Evolutionary conservation across 2,329 filamentous ascomycete species (phyloP), one percentile per base, ranked within the genome.

Genomic region (Cryphonectria carpinicola): DNA sequence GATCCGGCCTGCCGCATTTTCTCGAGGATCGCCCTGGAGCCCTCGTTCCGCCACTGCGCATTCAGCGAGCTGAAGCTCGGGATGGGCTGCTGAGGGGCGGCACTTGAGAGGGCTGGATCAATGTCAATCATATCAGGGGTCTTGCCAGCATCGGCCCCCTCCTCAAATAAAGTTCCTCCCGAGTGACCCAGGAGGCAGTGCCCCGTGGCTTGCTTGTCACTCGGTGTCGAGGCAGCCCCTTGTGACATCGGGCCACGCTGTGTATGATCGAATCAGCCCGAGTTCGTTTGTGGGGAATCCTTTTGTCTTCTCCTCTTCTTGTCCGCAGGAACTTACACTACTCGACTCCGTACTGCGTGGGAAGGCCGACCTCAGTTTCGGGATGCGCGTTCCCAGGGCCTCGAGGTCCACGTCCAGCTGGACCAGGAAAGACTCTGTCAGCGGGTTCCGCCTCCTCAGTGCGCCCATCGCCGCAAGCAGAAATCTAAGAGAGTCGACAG

Each of bases 391-490:
- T 17, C 90, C 89, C 37, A 93, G 85, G 14, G 89, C 90, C 79
- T 97, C 93, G 4, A 98, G 86, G 77, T 99, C 96, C 22, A 98
- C 92, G 75, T 98, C 94, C 6, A 98, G 84, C 79, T 98, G 96
- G 3, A 96, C 93, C 49, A 98, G 83, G 82, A 98, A 98, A 0
- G 95, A 98, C 78, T 98, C 95, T 0, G 95, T 97, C 65, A 99
- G 84, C 0, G 95, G 95, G 74, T 97, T 98, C 76, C 93, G 92
- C 71, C 88, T 88, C 81, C 97, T 97, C 74, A 98, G 82, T 4
- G 93, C 94, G 74, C 94, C 92, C 90, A 99, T 97, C 6, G 95
- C 95, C 28, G 92, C 90, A 2, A 98, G 86, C 22, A 98, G 86
- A 78, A 99, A 98, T 69, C 95, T 91, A n/a, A 98, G 83, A 0